Percentiles rank a stretch among this genome's conserved stretches.
Conservation (phyloP, 805 yeast genomes). For the Saccharomycopsis guyanensis region DNA sequence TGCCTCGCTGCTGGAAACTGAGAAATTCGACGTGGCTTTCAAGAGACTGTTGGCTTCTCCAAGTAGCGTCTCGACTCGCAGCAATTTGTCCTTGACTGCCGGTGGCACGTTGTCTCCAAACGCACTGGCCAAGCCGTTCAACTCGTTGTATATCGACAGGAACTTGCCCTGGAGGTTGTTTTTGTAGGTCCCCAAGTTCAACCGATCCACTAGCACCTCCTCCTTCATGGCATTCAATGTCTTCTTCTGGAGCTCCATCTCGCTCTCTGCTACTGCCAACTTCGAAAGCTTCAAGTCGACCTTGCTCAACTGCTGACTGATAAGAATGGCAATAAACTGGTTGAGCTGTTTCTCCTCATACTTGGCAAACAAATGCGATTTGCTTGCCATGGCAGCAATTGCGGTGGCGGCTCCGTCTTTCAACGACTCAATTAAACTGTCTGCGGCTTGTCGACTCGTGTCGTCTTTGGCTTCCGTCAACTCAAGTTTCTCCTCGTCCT, state of each 20-base stretch:
- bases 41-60: constrained; percentile 6
- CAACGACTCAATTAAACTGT: constrained; percentile 23
- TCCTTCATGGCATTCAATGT: constrained; percentile 55
- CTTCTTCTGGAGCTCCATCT: constrained; percentile 57
- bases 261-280: constrained; percentile 54
- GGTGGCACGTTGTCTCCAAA: constrained; percentile 23
- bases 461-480: constrained; percentile 19
- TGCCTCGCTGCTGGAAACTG: constrained; percentile 11
- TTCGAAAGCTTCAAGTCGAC: constrained; percentile 56
- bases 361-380: constrained; percentile 71
- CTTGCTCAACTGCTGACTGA: constrained; percentile 56
- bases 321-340: constrained; percentile 45
- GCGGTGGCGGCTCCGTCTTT: constrained; percentile 63
- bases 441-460: background rate
- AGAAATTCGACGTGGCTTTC: constrained; percentile 3
- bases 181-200: constrained; percentile 58
- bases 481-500: constrained; percentile 12
- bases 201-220: constrained; percentile 55
- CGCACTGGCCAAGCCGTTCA: constrained; percentile 32
- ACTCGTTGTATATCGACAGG: constrained; percentile 39
- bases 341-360: constrained; percentile 76
- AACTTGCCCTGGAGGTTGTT: constrained; percentile 7
- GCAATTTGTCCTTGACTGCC: constrained; percentile 2
- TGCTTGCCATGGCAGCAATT: constrained; percentile 68
- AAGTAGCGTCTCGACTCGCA: constrained; percentile 4